phyloP scores from a whole-genome alignment of 2,329 filamentous ascomycete species.

The Tolypocladium pustulatum region DNA sequence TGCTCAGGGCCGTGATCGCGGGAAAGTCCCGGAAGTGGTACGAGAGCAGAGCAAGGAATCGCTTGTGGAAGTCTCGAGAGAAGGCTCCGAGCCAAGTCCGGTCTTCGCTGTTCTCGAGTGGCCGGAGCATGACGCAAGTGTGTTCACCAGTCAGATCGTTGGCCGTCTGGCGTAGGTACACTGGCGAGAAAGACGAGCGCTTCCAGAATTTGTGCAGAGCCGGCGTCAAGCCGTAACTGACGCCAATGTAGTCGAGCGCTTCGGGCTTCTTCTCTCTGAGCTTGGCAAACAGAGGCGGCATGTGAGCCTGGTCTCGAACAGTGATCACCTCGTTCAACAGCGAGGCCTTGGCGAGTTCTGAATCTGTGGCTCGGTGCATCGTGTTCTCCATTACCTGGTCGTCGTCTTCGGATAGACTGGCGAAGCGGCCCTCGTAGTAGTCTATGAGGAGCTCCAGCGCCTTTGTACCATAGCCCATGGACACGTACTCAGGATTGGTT shows the following conservation, averaged over 20 bases:
- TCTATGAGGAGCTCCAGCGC: conserved; percentile 80
- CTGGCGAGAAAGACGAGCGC: conserved; percentile 70
- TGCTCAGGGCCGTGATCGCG: conserved; percentile 67
- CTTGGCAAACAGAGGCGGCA: conserved; percentile 89
- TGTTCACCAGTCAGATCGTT: conserved; percentile 97
- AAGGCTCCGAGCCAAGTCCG: conserved; percentile 83
- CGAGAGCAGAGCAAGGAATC: conserved; percentile 82
- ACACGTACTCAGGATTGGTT: conserved; percentile 85
- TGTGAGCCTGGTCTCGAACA: conserved; percentile 77
- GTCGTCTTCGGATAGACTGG: conserved; percentile 66
- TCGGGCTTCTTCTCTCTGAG: conserved; percentile 74
- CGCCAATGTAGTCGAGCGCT: conserved; percentile 81
- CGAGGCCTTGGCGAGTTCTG: conserved; percentile 63
- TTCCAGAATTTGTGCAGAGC: conserved; percentile 97
- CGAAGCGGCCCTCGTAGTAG: conserved; percentile 92
- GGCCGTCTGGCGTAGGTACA: conserved; percentile 89
- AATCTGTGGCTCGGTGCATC: conserved; percentile 74
- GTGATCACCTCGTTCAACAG: conserved; percentile 82
- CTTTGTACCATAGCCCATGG: conserved; percentile 87
- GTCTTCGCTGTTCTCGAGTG: conserved; percentile 59
- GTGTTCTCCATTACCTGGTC: conserved; percentile 40
- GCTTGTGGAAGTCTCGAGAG: conserved; percentile 81
- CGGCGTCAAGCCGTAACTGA: conserved; percentile 85
- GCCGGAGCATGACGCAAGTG: conserved; percentile 92
- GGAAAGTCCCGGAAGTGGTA: conserved; percentile 86